Evolutionary conservation across 768 basidiomycete species (phyloP).

Genomic region (Leccinum uliginosum): DNA sequence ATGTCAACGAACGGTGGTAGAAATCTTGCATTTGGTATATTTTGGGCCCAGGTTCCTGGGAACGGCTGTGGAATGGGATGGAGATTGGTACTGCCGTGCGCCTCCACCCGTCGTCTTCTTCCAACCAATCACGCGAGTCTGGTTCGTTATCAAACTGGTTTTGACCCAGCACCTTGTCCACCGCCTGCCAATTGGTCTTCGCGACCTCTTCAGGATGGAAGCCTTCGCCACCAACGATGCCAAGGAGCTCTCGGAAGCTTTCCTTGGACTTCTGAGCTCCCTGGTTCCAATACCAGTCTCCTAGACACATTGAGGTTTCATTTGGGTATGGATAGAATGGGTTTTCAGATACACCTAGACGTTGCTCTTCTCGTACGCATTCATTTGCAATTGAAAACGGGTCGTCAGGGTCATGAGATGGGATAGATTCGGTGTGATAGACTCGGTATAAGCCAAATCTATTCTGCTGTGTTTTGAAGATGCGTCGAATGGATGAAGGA

Average conservation of each 20-base stretch:
- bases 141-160: no score
- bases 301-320: neutral
- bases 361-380: neutral
- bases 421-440: neutral
- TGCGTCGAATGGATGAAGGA: neutral
- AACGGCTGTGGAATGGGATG: no score
- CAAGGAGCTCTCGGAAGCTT: neutral
- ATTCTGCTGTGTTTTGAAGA: neutral
- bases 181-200: no score
- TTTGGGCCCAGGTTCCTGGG: no score
- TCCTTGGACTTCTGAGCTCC: neutral
- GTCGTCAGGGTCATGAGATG: neutral
- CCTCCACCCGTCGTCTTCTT: no score
- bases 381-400: neutral
- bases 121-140: no score
- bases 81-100: no score
- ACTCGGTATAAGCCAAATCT: neutral
- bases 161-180: no score
- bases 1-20: no score
- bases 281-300: no score
- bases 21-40: no score
- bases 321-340: neutral
- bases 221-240: neutral
- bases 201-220: neutral
- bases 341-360: neutral